phyloP scores from a whole-genome alignment of 2,329 filamentous ascomycete species.

The Aspergillus quadrilineatus region DNA sequence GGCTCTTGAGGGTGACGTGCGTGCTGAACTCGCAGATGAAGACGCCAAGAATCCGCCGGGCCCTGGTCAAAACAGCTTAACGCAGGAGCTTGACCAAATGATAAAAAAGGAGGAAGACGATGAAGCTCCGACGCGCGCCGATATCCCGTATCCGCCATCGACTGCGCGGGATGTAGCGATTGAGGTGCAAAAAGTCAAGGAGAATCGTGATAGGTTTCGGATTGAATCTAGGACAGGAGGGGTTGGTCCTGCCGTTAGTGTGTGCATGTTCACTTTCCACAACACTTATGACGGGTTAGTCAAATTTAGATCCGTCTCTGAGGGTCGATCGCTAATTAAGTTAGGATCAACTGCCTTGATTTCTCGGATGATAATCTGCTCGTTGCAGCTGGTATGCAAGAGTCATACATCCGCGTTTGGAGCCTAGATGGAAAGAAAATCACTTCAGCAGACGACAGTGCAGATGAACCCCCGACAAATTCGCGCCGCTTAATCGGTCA shows the following conservation, averaged over 20 bases:
- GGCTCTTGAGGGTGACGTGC: conserved; percentile 79
- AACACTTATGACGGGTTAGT: conserved; percentile 86
- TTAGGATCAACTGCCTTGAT: conserved; percentile 84
- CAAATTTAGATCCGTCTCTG: background rate
- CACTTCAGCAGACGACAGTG: conserved; percentile 61
- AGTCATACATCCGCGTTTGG: conserved; percentile 96
- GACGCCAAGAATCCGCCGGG: conserved; percentile 73
- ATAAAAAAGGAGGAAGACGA: conserved; percentile 86
- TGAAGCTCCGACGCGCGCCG: conserved; percentile 74
- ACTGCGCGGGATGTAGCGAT: conserved; percentile 86
- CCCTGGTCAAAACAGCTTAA: conserved; percentile 68
- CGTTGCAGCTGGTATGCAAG: conserved; percentile 83
- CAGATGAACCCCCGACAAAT: conserved; percentile 63
- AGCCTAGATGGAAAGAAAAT: conserved; percentile 82
- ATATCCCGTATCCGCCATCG: conserved; percentile 83
- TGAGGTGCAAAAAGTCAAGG: conserved; percentile 90
- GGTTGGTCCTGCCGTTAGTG: conserved; percentile 76
- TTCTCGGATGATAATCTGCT: conserved; percentile 89
- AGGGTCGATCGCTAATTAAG: conserved; percentile 23
- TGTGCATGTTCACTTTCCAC: conserved; percentile 98
- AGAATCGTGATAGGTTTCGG: conserved; percentile 86
- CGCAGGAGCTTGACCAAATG: conserved; percentile 84
- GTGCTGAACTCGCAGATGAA: conserved; percentile 81
- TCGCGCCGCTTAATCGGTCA: conserved; percentile 83
- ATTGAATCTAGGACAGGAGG: conserved; percentile 83